A percentile compares a stretch with the other conserved stretches of the same genome.
phyloP scores from a whole-genome alignment of 495 filamentous ascomycete genomes.

The Hypoxylon perforatum region DNA sequence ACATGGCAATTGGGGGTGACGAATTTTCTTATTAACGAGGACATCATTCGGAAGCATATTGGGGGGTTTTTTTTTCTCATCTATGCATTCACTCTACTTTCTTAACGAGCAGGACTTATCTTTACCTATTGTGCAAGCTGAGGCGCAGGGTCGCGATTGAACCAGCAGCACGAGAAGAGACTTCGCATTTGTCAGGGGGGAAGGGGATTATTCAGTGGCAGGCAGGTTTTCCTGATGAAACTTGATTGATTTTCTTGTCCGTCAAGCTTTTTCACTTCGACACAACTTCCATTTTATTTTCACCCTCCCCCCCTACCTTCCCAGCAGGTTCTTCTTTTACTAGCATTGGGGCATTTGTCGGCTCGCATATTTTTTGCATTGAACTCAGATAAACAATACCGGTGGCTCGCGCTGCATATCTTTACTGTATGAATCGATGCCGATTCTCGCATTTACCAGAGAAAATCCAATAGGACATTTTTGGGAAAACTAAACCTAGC shows the following conservation, averaged over 20 bases:
- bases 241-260: slow-evolving; percentile 27
- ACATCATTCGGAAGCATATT: slow-evolving; percentile 38
- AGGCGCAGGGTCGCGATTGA: slow-evolving; percentile 41
- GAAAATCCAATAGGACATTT: too few species aligned
- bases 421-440: slow-evolving; percentile 20
- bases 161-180: slow-evolving; percentile 42
- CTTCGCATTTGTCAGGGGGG: slow-evolving; percentile 27
- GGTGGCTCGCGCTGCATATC: slow-evolving; percentile 47
- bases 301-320: slow-evolving; percentile 20
- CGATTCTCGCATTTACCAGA: slow-evolving; percentile 28
- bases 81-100: slow-evolving; percentile 42
- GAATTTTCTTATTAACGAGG: slow-evolving; percentile 37
- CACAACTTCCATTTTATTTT: too few species aligned
- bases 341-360: slow-evolving; percentile 48
- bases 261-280: slow-evolving; percentile 39
- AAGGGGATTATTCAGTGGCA: slow-evolving; percentile 17
- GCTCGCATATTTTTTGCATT: slow-evolving; percentile 45
- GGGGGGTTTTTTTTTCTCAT: slow-evolving; percentile 28
- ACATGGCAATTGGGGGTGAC: slow-evolving; percentile 24
- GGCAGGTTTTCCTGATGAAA: slow-evolving; percentile 34
- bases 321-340: slow-evolving; percentile 35
- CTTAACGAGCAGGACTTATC: slow-evolving; percentile 39
- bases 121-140: slow-evolving; percentile 30
- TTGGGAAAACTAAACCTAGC: too few species aligned
- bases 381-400: slow-evolving; percentile 49